phyloP scores from a whole-genome alignment of 2,329 filamentous ascomycete genomes.

The Cordyceps javanica region DNA sequence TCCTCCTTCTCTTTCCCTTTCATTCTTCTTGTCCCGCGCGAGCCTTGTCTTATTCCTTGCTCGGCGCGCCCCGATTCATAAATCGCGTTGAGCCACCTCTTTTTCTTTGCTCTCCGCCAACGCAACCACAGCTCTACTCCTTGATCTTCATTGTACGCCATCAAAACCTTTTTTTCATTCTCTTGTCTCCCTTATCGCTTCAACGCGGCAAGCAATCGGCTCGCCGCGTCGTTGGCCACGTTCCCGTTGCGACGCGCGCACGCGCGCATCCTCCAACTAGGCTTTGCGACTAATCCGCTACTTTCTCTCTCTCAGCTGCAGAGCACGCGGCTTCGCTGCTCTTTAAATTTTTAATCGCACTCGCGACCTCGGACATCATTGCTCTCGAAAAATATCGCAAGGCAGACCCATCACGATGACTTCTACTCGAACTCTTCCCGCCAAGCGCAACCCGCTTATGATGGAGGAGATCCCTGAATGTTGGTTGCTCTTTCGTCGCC shows the following conservation, averaged over 20 bases:
- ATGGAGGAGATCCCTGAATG: constrained; percentile 48
- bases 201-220: not conserved
- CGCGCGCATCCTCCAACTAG: not conserved
- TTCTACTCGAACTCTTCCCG: constrained; percentile 42
- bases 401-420: not conserved
- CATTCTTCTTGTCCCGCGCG: not conserved
- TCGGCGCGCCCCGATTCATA: not conserved
- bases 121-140: not conserved
- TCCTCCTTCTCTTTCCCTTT: not conserved
- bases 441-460: constrained; percentile 56
- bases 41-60: not conserved
- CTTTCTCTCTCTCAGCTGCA: not conserved
- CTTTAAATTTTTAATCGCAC: not conserved
- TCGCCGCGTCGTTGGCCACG: not conserved
- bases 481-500: constrained; percentile 13
- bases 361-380: not conserved
- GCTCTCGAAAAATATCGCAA: not conserved
- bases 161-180: not conserved
- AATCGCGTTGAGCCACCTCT: constrained; percentile 3
- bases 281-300: not conserved
- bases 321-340: not conserved
- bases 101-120: not conserved
- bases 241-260: not conserved
- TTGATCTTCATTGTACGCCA: constrained; percentile 1
- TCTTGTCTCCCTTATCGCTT: not conserved